phyloP scores from a whole-genome alignment of 352 stramenopile genomes.

The Blastocystis sp. region DNA sequence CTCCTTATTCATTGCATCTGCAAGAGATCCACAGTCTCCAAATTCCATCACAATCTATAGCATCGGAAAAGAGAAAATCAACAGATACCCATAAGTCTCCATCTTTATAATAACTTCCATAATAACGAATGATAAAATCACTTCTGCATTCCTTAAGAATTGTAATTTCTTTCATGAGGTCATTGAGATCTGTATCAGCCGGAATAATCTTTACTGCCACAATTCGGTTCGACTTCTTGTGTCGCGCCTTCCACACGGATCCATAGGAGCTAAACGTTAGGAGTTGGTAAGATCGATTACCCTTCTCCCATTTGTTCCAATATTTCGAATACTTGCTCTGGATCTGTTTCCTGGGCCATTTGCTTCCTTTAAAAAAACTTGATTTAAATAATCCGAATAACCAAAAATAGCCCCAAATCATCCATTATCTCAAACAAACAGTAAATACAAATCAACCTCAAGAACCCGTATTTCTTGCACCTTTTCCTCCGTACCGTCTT shows the following conservation, averaged over 20 bases:
- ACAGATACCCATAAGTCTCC: constrained; percentile 52
- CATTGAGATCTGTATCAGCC: constrained; percentile 46
- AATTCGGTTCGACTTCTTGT: constrained; percentile 59
- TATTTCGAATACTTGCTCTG: constrained; percentile 56
- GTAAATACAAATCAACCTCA: too few species aligned
- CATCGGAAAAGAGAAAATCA: background rate
- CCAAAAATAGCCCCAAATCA: too few species aligned
- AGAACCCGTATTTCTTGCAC: too few species aligned
- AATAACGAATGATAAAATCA: constrained; percentile 63
- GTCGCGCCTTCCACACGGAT: constrained; percentile 39
- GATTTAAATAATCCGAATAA: background rate
- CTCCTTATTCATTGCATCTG: constrained; percentile 63
- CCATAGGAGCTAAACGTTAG: constrained; percentile 43
- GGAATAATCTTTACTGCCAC: constrained; percentile 63
- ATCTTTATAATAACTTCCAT: constrained; percentile 63
- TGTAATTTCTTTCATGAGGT: constrained; percentile 63
- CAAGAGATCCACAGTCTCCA: constrained; percentile 62
- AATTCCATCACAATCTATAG: constrained; percentile 66
- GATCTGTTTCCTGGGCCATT: constrained; percentile 59
- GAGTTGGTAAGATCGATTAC: background rate
- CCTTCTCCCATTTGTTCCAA: constrained; percentile 61
- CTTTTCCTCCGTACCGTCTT: background rate
- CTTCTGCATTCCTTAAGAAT: constrained; percentile 66
- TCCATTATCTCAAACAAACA: too few species aligned
- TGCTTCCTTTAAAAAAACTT: background rate